Evolutionary conservation across 1,139 yeast genomes (phyloP).

Genomic region (Yamadazyma dushanensis): DNA sequence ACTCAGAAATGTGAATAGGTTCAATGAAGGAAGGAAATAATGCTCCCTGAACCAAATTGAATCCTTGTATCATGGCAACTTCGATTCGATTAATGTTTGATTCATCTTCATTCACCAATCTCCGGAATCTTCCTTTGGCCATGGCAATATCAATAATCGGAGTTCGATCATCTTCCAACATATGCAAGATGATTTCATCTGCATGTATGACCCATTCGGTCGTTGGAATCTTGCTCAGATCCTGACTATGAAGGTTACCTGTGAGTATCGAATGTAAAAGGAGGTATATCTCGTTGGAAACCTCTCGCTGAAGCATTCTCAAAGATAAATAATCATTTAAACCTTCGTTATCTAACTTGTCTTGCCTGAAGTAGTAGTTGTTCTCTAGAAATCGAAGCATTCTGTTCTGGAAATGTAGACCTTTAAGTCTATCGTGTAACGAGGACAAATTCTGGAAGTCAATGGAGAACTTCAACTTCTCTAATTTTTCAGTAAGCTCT

Average conservation of each 20-base stretch:
- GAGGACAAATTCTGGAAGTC: constrained; percentile 41
- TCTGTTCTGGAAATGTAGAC: constrained; percentile 28
- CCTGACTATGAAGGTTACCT: constrained; percentile 29
- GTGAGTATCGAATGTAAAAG: constrained; percentile 41
- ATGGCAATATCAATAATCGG: constrained; percentile 44
- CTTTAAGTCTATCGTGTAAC: constrained; percentile 27
- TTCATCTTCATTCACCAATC: constrained; percentile 50
- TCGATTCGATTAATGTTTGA: constrained; percentile 40
- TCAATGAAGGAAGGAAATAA: constrained; percentile 37
- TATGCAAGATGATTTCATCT: constrained; percentile 42
- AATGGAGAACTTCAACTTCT: constrained; percentile 42
- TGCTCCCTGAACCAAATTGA: constrained; percentile 35
- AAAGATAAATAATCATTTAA: constrained; percentile 37
- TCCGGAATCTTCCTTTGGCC: constrained; percentile 40
- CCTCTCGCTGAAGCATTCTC: constrained; percentile 27
- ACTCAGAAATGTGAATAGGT: constrained; percentile 21
- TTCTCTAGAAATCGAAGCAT: constrained; percentile 24
- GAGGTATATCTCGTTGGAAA: constrained; percentile 36
- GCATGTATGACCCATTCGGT: constrained; percentile 65
- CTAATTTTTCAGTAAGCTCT: constrained; percentile 33
- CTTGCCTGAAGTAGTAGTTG: constrained; percentile 41
- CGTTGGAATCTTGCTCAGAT: constrained; percentile 18
- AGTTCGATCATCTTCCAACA: constrained; percentile 43
- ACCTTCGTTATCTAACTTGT: constrained; percentile 32
- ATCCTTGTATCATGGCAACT: constrained; percentile 48